Base-by-base conservation (phyloP, 2,329 filamentous ascomycete species). In the Coniochaeta hoffmannii region DNA sequence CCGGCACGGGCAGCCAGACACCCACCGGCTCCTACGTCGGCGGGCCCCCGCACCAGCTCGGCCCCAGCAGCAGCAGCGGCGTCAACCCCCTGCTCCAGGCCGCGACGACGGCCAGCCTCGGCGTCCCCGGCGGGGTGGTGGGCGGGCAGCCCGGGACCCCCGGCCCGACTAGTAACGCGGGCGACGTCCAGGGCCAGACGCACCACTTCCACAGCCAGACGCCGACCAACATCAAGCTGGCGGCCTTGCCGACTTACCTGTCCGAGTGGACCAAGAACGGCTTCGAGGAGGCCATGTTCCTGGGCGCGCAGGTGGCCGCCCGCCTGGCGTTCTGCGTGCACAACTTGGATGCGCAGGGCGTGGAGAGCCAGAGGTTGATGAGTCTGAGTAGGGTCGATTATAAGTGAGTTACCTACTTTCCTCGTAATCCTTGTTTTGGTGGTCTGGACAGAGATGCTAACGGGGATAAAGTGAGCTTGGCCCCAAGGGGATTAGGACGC, bases 71-170 rank as follows among this genome's bases (percentile, higher is more conserved):
- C 56, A 72, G 77, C 35, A 58, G 61, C n/a, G n/a, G n/a, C 41
- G 91, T 96, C 49, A 97, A 97, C 68, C 92, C 93, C 14, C 86
- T 97, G 3, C 82, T 97, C 4, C 88, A 96, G 58, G 93, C 93
- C 4, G 94, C 94, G 1, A 96, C 93, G 0, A 91, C 88, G 1
- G 83, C 83, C 50, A 81, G 79, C 46, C 68, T 78, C 46, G 68
- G 66, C n/a, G 63, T 74, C 15, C 68, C 71, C 2, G 68, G 68
- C 46, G 68, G 76, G 46, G 71, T 77, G 19, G 14, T 38, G 3
- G 31, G 31, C 15, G 73, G 79, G 55, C 71, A 73, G 70, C 66
- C 68, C 1, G 72, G 70, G 15, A 69, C 67, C 19, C 49, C 49
- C 17, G 49, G 49, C n/a, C 41, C 41, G 22, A 46, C 41, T 22